phyloP scores from a whole-genome alignment of 257 asterid species.

The Nyctanthes arbortristis region DNA sequence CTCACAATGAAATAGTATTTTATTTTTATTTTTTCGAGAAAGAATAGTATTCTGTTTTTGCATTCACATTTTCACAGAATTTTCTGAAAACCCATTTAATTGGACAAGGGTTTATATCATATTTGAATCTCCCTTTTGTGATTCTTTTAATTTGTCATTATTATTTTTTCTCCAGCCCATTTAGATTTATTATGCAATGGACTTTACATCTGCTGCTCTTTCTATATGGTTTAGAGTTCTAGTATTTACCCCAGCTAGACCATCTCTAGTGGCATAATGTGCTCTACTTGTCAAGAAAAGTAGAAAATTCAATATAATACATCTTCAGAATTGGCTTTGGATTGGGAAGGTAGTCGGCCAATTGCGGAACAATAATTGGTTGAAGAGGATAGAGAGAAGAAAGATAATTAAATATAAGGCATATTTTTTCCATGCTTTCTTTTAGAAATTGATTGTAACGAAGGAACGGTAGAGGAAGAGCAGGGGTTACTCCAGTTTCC shows the following conservation, averaged over 20 bases:
- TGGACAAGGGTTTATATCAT: background rate
- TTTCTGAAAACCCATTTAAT: background rate
- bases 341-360: too few species aligned
- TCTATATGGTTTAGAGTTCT: background rate
- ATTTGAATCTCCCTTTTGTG: background rate
- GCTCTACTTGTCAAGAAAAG: background rate
- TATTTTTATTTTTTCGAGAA: too few species aligned
- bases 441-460: too few species aligned
- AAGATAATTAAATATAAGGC: too few species aligned
- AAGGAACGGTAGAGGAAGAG: too few species aligned
- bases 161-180: background rate
- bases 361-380: too few species aligned
- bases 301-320: too few species aligned
- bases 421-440: too few species aligned
- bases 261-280: too few species aligned
- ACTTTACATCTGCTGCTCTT: background rate
- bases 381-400: too few species aligned
- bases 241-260: background rate
- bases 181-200: background rate
- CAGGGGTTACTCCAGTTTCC: too few species aligned
- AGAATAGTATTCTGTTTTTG: background rate
- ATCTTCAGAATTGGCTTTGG: too few species aligned
- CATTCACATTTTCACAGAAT: background rate
- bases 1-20: background rate
- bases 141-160: background rate